Evolutionary conservation across 805 yeast genomes (phyloP), one percentile per base, ranked within the genome.

Genomic region (Saccharomycopsis microspora): DNA sequence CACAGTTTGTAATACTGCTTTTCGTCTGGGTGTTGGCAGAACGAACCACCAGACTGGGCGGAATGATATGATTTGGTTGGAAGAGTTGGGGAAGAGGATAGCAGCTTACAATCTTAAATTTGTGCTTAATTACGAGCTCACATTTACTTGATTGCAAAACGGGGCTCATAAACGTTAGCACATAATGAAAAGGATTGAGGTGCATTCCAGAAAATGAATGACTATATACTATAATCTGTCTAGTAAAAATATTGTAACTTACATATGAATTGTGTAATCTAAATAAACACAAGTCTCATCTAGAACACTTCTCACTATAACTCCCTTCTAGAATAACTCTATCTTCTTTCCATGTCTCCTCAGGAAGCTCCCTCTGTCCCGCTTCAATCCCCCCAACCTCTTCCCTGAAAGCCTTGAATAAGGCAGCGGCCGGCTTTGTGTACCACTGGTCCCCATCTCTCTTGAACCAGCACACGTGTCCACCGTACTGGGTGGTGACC

Each of bases 391-490:
- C 36, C 8, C 27, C n/a, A 3, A 6, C 31, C 5, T 39, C 27
- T n/a, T 65, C 56, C 42, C 69, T 60, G 45, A 68, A 60, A 4
- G 63, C 58, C 33, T 56, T 54, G 50, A 75, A 59, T 53, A 73
- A 69, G 48, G 65, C 64, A 31, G 75, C 62, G 39, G 78, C 51
- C 31, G 81, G 82, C 5, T 66, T 64, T 3, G 75, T 63, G 54
- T 72, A 76, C 95, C 95, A 86, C 56, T 87, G 74, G 39, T 69
- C 67, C 30, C 83, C 82, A 31, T 70, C 65, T 43, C 69, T 64
- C 54, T 72, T 69, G 52, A 78, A 85, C 82, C 82, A 85, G 11
- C 85, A 93, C 46, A 85, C 70, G 62, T 85, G 95, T 1, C 95
- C 94, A 5, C 95, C 95, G 45, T 74, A 68, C 39, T 73, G 69